phyloP scores from a whole-genome alignment of 176 grass and related monocot species.

The Avena eriantha region DNA sequence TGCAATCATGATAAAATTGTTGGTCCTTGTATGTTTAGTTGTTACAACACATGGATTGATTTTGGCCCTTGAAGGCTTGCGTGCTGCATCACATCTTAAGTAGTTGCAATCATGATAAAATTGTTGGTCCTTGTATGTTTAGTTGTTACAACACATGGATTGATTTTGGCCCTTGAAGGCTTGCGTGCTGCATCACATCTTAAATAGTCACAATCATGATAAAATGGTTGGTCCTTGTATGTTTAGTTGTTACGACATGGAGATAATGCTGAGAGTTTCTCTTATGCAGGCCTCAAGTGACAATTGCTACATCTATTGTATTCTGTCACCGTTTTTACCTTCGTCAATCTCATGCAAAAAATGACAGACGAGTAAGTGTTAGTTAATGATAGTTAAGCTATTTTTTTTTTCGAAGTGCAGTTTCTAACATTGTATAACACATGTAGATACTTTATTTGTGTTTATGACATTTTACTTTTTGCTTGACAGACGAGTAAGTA shows the following conservation, averaged over 20 bases:
- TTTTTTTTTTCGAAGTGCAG: background rate
- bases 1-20: conserved; percentile 1
- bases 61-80: background rate
- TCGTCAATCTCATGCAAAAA: conserved; percentile 89
- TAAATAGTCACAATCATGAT: background rate
- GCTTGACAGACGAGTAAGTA: conserved; percentile 83
- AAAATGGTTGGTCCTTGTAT: conserved; percentile 9
- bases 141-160: background rate
- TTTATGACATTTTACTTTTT: conserved; percentile 19
- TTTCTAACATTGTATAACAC: conserved; percentile 30
- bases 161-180: background rate
- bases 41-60: background rate
- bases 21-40: conserved; percentile 22
- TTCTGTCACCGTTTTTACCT: conserved; percentile 97
- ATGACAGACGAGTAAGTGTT: conserved; percentile 91
- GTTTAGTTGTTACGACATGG: background rate
- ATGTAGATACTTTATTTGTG: background rate
- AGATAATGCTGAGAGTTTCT: conserved; percentile 20
- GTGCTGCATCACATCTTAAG: conserved; percentile 5
- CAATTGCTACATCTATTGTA: conserved; percentile 91
- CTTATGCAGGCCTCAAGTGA: conserved; percentile 76
- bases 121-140: conserved; percentile 13
- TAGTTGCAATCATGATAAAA: conserved; percentile 7
- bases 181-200: conserved; percentile 10
- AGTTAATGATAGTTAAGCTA: background rate